A percentile compares a stretch with the other conserved stretches of the same genome.
Evolutionary conservation across 305 asterid genomes (phyloP).

Genomic region (Solanum chacoense): DNA sequence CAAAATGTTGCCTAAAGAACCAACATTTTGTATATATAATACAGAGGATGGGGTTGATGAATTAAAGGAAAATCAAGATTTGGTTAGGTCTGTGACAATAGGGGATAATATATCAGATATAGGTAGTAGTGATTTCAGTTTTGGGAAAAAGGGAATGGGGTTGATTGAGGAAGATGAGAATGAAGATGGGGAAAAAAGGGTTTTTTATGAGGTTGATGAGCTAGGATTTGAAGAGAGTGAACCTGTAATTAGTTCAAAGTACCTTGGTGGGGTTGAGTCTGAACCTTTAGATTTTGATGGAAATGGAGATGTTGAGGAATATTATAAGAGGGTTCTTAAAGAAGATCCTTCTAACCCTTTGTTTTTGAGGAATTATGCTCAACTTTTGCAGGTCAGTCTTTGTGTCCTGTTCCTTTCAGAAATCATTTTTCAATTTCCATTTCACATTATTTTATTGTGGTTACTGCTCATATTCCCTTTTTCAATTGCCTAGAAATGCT

Average conservation of each 20-base stretch:
- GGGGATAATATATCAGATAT: conserved; percentile 18
- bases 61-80: conserved; percentile 15
- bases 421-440: background rate
- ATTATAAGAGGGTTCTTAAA: conserved; percentile 20
- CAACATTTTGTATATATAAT: conserved; percentile 57
- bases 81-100: conserved; percentile 16
- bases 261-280: conserved; percentile 1
- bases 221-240: conserved; percentile 21
- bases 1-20: conserved; percentile 43
- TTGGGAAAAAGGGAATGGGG: conserved; percentile 30
- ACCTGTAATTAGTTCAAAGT: background rate
- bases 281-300: conserved; percentile 9
- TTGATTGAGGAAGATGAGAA: conserved; percentile 24
- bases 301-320: conserved; percentile 24
- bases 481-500: background rate
- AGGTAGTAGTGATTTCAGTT: conserved; percentile 39
- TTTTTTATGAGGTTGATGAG: conserved; percentile 13
- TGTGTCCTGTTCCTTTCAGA: background rate
- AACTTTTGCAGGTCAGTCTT: conserved; percentile 46
- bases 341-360: conserved; percentile 43
- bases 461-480: background rate
- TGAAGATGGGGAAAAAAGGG: conserved; percentile 16
- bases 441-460: background rate
- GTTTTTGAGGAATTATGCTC: conserved; percentile 53
- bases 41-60: conserved; percentile 21